Base-by-base conservation (phyloP, 495 filamentous ascomycete species). In the Hypomontagnella submonticulosa region DNA sequence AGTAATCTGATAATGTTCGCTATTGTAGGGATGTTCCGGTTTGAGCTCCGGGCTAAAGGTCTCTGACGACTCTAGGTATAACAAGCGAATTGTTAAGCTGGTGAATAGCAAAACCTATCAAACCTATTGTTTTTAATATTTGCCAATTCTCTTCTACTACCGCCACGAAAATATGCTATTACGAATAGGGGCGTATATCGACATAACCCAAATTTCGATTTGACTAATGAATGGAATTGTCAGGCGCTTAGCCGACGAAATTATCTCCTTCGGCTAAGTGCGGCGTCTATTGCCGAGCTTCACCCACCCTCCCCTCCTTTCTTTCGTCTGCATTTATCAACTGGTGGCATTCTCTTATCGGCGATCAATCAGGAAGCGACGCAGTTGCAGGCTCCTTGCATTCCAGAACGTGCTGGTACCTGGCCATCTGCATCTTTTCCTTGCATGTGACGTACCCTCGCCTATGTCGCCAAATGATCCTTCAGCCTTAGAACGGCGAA, bases 341-440 rank as follows among this genome's bases (percentile, higher is more conserved):
- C 8, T 37, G 13, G 36, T 48, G 30, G 30, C 12, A 57, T 58
- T 52, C 11, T 52, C 38, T 40, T 46, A 64, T 52, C 53, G 52
- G 44, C 11, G 36, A 15, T 59, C 6, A 13, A 38, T 27, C 11
- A 47, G 18, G 8, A 46, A 30, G 18, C 36, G n/a, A 13, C 47
- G 34, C 40, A 23, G 4, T 36, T 40, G 41, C 40, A 40, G 38
- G 12, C 33, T 11, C 20, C 16, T 4, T 62, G 48, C 54, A 68
- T 63, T 63, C 59, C 46, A 63, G 58, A 68, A 63, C 58, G 47
- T 63, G 58, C 57, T 58, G 53, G 62, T 63, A 50, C 66, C 66
- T 69, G 50, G 43, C 44, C 54, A 40, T 49, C 55, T 63, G 41
- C 23, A 59, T 43, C 23, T 20, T 49, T 53, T 54, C 36, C 57